Conservation (phyloP, 352 stramenopile species). For the Phytophthora citricola region DNA sequence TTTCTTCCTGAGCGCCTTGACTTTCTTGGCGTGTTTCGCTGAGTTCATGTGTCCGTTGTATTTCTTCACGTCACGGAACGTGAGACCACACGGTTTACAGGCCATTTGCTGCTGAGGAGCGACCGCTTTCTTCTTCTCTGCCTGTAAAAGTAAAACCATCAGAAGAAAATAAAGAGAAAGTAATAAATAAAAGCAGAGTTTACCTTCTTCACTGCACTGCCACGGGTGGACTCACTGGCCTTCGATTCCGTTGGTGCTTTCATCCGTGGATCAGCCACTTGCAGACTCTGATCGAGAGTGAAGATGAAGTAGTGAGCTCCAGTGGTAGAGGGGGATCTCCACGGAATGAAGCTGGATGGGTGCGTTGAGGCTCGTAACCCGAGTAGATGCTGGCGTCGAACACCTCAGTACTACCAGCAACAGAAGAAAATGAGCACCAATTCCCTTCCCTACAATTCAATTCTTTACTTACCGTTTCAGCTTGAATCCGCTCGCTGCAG, state of each 20-base stretch:
- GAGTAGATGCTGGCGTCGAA: constrained; percentile 77
- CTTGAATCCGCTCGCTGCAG: constrained; percentile 65
- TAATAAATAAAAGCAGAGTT: not conserved
- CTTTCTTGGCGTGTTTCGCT: constrained; percentile 80
- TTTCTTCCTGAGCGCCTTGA: constrained; percentile 69
- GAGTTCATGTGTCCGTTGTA: constrained; percentile 90
- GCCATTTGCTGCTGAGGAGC: constrained; percentile 31
- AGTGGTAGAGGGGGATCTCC: constrained; percentile 76
- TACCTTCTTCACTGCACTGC: constrained; percentile 27
- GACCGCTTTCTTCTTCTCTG: constrained; percentile 24
- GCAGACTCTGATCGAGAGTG: constrained; percentile 41
- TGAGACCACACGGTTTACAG: constrained; percentile 64
- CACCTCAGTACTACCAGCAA: constrained; percentile 47
- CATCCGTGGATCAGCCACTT: constrained; percentile 38
- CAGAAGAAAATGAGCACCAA: not conserved
- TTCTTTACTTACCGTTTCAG: constrained; percentile 53
- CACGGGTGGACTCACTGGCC: not conserved
- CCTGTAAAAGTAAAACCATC: constrained; percentile 7
- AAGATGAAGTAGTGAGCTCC: constrained; percentile 81
- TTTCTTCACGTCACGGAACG: constrained; percentile 76
- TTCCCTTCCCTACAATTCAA: not conserved
- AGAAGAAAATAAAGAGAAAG: too few species aligned
- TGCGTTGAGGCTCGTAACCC: constrained; percentile 80
- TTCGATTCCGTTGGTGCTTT: not conserved
- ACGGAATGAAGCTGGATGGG: constrained; percentile 75